Evolutionary conservation across 1,284 basidiomycete species (phyloP).

Genomic region (Phellopilus nigrolimitatus): DNA sequence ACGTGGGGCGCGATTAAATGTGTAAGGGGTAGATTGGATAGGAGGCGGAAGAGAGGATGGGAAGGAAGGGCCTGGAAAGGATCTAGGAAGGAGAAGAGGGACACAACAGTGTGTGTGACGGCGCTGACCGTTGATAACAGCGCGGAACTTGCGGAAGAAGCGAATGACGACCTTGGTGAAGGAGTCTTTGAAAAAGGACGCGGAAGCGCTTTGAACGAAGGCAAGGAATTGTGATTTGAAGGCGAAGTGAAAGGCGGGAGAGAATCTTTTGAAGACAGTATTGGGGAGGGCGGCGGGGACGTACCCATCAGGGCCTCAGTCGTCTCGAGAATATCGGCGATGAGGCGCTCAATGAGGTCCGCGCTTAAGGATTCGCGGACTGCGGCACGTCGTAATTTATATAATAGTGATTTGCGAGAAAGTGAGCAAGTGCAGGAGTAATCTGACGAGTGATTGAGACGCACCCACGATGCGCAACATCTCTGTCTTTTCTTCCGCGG

Average conservation of each 20-base stretch:
- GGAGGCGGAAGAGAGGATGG: background rate
- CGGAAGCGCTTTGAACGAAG: background rate
- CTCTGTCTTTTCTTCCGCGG: slow-evolving; percentile 46
- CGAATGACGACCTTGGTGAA: too few relatives aligned
- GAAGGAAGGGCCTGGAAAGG: slow-evolving; percentile 1
- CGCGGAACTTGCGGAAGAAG: background rate
- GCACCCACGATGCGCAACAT: slow-evolving; percentile 57
- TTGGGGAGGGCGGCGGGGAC: slow-evolving; percentile 17
- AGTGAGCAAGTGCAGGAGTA: too few relatives aligned
- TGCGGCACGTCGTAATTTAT: slow-evolving; percentile 25
- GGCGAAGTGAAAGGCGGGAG: background rate
- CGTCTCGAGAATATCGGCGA: slow-evolving; percentile 40
- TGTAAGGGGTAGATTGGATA: background rate
- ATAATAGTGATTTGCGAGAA: background rate
- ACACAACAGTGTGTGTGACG: too few relatives aligned
- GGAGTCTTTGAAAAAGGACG: background rate
- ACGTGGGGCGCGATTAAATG: background rate
- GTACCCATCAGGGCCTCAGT: slow-evolving; percentile 37
- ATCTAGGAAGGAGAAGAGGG: background rate
- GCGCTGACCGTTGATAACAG: background rate
- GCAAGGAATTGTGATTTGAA: slow-evolving; percentile 1
- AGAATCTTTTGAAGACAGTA: slow-evolving; percentile 1
- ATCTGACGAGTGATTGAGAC: too few relatives aligned
- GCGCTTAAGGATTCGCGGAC: slow-evolving; percentile 51
- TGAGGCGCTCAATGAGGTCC: slow-evolving; percentile 41